A percentile compares a stretch with the other conserved stretches of the same genome.
These are phyloP conservation scores for Spergularia azorica DNA, from an alignment of 179 eudicot genomes.

Conservation along the genomic window DNA sequence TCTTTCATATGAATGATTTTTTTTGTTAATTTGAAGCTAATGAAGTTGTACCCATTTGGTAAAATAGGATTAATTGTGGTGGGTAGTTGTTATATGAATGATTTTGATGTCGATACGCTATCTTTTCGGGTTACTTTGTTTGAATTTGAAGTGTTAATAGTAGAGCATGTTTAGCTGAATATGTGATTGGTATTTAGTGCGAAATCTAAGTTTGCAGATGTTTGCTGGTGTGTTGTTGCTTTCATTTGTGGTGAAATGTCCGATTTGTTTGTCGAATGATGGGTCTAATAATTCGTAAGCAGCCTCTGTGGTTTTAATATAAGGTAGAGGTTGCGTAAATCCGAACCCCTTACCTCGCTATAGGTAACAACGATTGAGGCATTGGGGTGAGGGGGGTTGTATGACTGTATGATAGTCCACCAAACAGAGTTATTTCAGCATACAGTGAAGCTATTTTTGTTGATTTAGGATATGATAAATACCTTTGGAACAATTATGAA, in stretches of 20 bases:
- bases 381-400: no score
- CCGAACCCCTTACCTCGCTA: no score
- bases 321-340: not conserved
- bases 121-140: not conserved
- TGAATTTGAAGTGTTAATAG: not conserved
- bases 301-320: not conserved
- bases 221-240: not conserved
- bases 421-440: no score
- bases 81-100: not conserved
- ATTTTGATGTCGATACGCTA: not conserved
- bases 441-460: no score
- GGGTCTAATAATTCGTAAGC: not conserved
- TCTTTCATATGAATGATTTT: not conserved
- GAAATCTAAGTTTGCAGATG: not conserved
- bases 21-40: not conserved
- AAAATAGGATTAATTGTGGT: not conserved
- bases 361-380: no score
- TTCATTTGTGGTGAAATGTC: not conserved
- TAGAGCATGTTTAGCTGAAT: not conserved
- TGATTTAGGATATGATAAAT: no score
- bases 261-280: not conserved
- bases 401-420: no score
- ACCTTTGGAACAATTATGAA: no score
- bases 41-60: conserved; percentile 11
- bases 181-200: not conserved